Evolutionary conservation across 2,329 filamentous ascomycete genomes (phyloP).

Genomic region (Dichotomopilus funicola): DNA sequence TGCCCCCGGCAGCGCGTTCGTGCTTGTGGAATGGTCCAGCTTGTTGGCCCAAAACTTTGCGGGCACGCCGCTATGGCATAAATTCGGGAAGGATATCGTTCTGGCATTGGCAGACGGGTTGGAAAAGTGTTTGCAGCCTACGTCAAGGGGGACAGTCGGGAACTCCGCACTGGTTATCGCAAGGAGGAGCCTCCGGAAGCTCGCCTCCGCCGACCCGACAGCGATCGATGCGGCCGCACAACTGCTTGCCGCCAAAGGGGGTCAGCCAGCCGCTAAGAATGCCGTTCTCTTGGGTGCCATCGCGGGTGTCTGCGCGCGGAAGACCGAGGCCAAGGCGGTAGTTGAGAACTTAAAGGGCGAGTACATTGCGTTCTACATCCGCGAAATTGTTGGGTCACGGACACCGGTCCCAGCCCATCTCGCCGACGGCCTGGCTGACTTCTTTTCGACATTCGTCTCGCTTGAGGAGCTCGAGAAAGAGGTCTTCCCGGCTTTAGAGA

Average conservation of each 20-base stretch:
- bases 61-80: conserved; percentile 55
- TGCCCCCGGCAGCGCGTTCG: conserved; percentile 74
- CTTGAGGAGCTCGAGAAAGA: conserved; percentile 69
- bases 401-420: conserved; percentile 64
- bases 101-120: conserved; percentile 64
- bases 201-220: conserved; percentile 56
- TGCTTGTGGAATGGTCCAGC: conserved; percentile 84
- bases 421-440: conserved; percentile 67
- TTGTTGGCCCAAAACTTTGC: conserved; percentile 67
- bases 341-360: conserved; percentile 62
- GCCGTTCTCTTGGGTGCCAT: conserved; percentile 76
- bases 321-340: conserved; percentile 54
- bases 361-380: conserved; percentile 75
- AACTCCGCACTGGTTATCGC: conserved; percentile 71
- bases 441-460: conserved; percentile 70
- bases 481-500: conserved; percentile 76
- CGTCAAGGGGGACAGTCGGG: conserved; percentile 56
- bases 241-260: conserved; percentile 61
- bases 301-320: conserved; percentile 75
- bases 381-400: conserved; percentile 79
- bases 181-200: conserved; percentile 69
- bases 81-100: conserved; percentile 59
- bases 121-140: conserved; percentile 67
- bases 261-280: conserved; percentile 60
- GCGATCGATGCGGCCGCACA: conserved; percentile 57